Evolutionary conservation across 2,329 filamentous ascomycete genomes (phyloP), one percentile per base, ranked within the genome.

Genomic region (Ceratocystiopsis brevicomis): DNA sequence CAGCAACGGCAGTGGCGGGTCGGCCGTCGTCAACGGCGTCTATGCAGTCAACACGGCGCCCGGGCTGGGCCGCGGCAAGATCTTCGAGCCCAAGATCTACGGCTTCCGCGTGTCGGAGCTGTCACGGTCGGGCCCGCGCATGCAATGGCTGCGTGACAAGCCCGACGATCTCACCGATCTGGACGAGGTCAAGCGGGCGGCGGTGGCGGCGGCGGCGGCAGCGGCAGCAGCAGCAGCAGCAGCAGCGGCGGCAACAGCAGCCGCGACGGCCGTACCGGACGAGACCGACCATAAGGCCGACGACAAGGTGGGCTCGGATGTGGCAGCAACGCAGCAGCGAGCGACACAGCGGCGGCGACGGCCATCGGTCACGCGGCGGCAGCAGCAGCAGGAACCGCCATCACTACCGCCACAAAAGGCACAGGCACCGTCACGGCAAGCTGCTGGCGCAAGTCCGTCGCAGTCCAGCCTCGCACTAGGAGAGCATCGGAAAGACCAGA

Each of bases 1-100:
- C 35, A 17, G 25, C 39, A 16, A n/a, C 35, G 35, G 38, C 17
- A 25, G 4, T 19, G n/a, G 42, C 16, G 41, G 39, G 33, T 50
- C 60, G 33, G 17, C 43, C 19, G 66, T 70, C 49, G 76, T 96
- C 54, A 96, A 98, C 59, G 90, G 90, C 54, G 77, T 95, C 54
- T 78, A 83, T 50, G 74, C 81, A 5, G 72, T 77, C 53, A 98
- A 96, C 59, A 80, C 95, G 50, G 87, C 81, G 1, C 87, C 90
- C 0, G 85, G 86, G 1, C 69, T 98, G 3, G 90, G 90, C 12
- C 66, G 66, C 40, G 76, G 76, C 46, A 85, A 78, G 58, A 84
- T 95, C 54, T 96, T 96, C 62, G 85, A 95, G 57, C 86, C 90
- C 46, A 81, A 79, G 52, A 96, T 98, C 58, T 98, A 96, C 61